Evolutionary conservation across 371 early-diverging fungal genomes (phyloP).

Genomic region (Mortierella sp.): DNA sequence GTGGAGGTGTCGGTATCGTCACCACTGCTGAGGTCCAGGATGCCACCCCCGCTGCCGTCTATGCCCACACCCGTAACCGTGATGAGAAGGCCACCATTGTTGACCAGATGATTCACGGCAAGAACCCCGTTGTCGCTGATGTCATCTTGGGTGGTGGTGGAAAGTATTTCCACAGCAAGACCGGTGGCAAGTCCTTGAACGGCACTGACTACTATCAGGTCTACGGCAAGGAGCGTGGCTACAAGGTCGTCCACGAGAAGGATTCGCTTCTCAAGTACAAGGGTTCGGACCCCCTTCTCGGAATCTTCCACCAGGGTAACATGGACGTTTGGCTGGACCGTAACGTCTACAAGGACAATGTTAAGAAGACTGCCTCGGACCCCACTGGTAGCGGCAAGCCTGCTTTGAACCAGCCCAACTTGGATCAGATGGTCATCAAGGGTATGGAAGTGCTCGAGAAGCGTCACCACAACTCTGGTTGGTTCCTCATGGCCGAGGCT

Average conservation of each 20-base stretch:
- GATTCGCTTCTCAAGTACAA: slow-evolving; percentile 61
- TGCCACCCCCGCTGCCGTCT: slow-evolving; percentile 81
- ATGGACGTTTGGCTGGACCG: slow-evolving; percentile 82
- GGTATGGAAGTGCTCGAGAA: slow-evolving; percentile 69
- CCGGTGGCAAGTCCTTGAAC: slow-evolving; percentile 60
- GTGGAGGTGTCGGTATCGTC: slow-evolving; percentile 73
- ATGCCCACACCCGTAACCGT: slow-evolving; percentile 70
- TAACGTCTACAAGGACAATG: slow-evolving; percentile 66
- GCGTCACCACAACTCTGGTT: slow-evolving; percentile 74
- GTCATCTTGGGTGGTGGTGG: slow-evolving; percentile 78
- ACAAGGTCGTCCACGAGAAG: slow-evolving; percentile 68
- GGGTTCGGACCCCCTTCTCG: slow-evolving; percentile 67
- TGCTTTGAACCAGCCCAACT: slow-evolving; percentile 74
- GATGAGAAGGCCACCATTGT: slow-evolving; percentile 63
- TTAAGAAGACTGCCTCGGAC: slow-evolving; percentile 57
- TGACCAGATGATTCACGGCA: slow-evolving; percentile 73
- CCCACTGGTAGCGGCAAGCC: slow-evolving; percentile 61
- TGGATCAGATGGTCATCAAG: slow-evolving; percentile 76
- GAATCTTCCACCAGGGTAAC: slow-evolving; percentile 71
- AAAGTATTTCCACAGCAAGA: slow-evolving; percentile 62
- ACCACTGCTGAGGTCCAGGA: slow-evolving; percentile 77
- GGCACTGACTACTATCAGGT: slow-evolving; percentile 65
- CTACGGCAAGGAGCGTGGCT: slow-evolving; percentile 63
- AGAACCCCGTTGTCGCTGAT: slow-evolving; percentile 69
- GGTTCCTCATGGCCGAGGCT: slow-evolving; percentile 82